Percentiles rank a stretch among this genome's conserved stretches.
Evolutionary conservation across 805 yeast species (phyloP).

Genomic region (Starmerella sirachaensis): DNA sequence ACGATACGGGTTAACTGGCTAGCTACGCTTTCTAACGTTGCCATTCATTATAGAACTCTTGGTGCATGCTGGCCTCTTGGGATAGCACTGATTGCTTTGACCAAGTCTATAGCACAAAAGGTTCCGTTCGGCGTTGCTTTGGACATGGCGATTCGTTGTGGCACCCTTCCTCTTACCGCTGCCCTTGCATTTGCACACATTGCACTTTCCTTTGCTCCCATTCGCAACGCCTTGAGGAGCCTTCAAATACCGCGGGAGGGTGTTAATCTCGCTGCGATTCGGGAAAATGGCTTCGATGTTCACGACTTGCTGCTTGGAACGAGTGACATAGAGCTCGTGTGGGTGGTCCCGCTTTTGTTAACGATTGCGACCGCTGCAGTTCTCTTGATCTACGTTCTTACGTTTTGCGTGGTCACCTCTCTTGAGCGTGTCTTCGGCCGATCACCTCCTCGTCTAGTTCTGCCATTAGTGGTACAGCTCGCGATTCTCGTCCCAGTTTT

Average conservation of each 20-base stretch:
- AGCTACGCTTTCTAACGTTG: conserved; percentile 53
- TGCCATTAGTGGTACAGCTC: too few species aligned
- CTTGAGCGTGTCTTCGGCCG: neutral
- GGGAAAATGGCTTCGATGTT: conserved; percentile 13
- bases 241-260: conserved; percentile 26
- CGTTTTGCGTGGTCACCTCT: neutral
- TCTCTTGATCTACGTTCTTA: conserved; percentile 6
- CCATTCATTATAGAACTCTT: conserved; percentile 66
- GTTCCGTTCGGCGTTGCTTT: conserved; percentile 30
- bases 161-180: conserved; percentile 15
- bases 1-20: conserved; percentile 36
- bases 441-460: neutral
- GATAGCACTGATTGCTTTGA: conserved; percentile 26
- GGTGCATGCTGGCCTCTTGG: conserved; percentile 41
- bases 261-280: conserved; percentile 21
- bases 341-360: conserved; percentile 14
- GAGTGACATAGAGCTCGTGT: conserved; percentile 18
- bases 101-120: neutral
- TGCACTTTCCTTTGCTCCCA: conserved; percentile 22
- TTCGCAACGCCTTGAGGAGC: conserved; percentile 17
- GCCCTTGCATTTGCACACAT: conserved; percentile 25
- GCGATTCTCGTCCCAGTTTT: neutral
- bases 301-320: conserved; percentile 22
- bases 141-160: neutral
- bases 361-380: conserved; percentile 15